Evolutionary conservation across 2,329 filamentous ascomycete genomes (phyloP).

Genomic region (Neofusicoccum ribis): DNA sequence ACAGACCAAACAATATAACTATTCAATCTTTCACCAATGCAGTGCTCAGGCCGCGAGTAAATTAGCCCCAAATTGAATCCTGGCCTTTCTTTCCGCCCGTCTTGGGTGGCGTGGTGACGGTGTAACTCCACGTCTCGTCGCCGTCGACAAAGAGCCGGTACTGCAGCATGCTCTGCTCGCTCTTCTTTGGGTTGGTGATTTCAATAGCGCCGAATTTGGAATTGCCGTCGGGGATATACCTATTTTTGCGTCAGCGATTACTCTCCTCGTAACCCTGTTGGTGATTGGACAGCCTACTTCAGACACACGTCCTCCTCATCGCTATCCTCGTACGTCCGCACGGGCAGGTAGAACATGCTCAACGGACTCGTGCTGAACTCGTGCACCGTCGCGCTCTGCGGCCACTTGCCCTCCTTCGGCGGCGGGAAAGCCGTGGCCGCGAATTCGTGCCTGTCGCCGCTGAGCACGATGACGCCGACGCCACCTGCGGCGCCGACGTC

Average conservation of each 20-base stretch:
- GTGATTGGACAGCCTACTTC: constrained; percentile 60
- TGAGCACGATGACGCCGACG: constrained; percentile 78
- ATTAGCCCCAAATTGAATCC: constrained; percentile 48
- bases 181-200: constrained; percentile 66
- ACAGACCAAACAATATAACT: background rate
- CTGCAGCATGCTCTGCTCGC: constrained; percentile 70
- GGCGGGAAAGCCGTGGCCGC: constrained; percentile 77
- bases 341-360: constrained; percentile 89
- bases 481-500: constrained; percentile 69
- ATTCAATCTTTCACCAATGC: too few species aligned
- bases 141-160: constrained; percentile 86
- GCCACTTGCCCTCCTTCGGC: constrained; percentile 59
- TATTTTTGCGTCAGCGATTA: constrained; percentile 31
- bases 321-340: constrained; percentile 72
- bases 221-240: constrained; percentile 79
- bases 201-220: constrained; percentile 86
- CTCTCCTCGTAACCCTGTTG: background rate
- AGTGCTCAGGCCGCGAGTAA: too few species aligned
- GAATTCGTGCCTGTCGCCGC: constrained; percentile 95
- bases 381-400: constrained; percentile 59
- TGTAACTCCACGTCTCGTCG: constrained; percentile 70
- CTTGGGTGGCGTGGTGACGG: constrained; percentile 45
- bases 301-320: constrained; percentile 78
- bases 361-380: constrained; percentile 92
- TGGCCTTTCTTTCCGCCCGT: constrained; percentile 43